Evolutionary conservation across 2,329 filamentous ascomycete species (phyloP).

Genomic region (Fusarium hostae): DNA sequence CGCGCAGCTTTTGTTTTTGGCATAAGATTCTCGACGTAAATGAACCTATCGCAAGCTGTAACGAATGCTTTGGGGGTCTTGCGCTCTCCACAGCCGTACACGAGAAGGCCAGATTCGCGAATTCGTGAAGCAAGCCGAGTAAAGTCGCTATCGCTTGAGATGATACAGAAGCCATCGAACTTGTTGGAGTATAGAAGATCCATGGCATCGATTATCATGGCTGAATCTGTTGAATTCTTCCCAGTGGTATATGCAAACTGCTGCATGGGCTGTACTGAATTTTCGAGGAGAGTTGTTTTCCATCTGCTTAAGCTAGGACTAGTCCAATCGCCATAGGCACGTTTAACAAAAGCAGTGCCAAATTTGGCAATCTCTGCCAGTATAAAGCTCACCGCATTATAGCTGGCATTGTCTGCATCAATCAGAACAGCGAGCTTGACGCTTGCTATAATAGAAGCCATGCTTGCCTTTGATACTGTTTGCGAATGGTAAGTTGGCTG

Average conservation of each 20-base stretch:
- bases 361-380: constrained; percentile 50
- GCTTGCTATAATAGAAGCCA: background rate
- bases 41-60: constrained; percentile 49
- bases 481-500: too few species aligned
- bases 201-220: constrained; percentile 54
- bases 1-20: background rate
- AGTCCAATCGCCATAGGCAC: constrained; percentile 52
- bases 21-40: constrained; percentile 42
- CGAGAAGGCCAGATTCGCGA: constrained; percentile 35
- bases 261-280: constrained; percentile 51
- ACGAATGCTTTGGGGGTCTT: constrained; percentile 50
- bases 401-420: constrained; percentile 48
- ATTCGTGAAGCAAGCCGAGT: constrained; percentile 50
- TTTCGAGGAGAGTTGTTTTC: constrained; percentile 47
- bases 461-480: background rate
- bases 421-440: constrained; percentile 49
- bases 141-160: constrained; percentile 52
- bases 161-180: constrained; percentile 50
- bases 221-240: constrained; percentile 50
- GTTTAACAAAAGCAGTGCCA: constrained; percentile 46
- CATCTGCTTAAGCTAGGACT: constrained; percentile 42
- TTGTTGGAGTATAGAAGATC: constrained; percentile 48
- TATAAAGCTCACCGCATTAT: constrained; percentile 32
- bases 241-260: constrained; percentile 51
- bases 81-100: constrained; percentile 49